Conservation (phyloP, 495 filamentous ascomycete genomes). For the Neurospora sp. region DNA sequence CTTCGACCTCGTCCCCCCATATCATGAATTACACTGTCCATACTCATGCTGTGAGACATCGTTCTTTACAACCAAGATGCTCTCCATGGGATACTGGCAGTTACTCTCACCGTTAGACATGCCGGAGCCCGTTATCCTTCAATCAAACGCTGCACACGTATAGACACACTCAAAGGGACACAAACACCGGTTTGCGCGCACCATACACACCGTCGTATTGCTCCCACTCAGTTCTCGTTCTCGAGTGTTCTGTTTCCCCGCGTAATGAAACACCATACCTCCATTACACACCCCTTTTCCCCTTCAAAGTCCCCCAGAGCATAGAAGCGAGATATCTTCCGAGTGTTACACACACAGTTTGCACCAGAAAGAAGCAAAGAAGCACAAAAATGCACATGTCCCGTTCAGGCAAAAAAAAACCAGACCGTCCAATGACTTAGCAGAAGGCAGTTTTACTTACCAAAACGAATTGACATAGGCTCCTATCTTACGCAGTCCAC, state of each 20-base stretch:
- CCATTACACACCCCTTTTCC: slow-evolving; percentile 5
- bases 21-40: not conserved
- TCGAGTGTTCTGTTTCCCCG: slow-evolving; percentile 11
- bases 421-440: not conserved
- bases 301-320: not conserved
- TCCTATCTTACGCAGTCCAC: slow-evolving; percentile 62
- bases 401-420: not conserved
- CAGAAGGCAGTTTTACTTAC: not conserved
- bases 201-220: slow-evolving; percentile 2
- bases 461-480: slow-evolving; percentile 33
- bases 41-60: not conserved
- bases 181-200: slow-evolving; percentile 1
- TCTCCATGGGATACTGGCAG: not conserved
- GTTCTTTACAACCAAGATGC: not conserved
- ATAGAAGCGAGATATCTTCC: not conserved
- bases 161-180: not conserved
- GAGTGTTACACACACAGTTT: not conserved
- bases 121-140: not conserved
- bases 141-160: not conserved
- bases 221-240: not conserved
- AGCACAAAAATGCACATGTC: not conserved
- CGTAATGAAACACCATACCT: slow-evolving; percentile 12
- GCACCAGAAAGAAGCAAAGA: not conserved
- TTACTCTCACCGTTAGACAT: not conserved
- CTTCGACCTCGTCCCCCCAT: not conserved